These are phyloP conservation scores for Tuber brumale DNA, from an alignment of 495 filamentous ascomycete species.

Conservation along the genomic window DNA sequence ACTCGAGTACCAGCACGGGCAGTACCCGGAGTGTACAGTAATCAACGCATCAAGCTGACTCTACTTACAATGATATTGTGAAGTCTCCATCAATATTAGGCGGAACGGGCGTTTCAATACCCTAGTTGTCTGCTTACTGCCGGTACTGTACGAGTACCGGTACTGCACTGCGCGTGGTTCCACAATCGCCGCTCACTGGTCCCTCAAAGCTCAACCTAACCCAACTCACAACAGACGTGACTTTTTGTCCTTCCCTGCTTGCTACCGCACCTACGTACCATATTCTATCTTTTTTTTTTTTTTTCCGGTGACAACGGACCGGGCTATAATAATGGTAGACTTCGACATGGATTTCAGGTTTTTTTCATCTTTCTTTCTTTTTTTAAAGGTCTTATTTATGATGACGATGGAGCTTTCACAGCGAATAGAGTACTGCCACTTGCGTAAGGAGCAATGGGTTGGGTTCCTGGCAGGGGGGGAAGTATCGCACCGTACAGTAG, in stretches of 20 bases:
- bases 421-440: slow-evolving; percentile 1
- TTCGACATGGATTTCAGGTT: background rate
- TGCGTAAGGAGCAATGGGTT: background rate
- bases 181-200: background rate
- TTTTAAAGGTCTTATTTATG: background rate
- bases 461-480: background rate
- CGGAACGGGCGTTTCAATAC: background rate
- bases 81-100: background rate
- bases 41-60: background rate
- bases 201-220: background rate
- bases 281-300: background rate
- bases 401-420: background rate
- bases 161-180: background rate
- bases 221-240: background rate
- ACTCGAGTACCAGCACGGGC: background rate
- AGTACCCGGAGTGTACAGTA: background rate
- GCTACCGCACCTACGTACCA: background rate
- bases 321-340: background rate
- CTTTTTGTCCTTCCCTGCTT: background rate
- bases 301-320: background rate
- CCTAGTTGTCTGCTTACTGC: background rate
- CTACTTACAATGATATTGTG: background rate
- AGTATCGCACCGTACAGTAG: background rate
- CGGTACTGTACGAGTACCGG: background rate
- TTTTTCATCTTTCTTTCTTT: background rate